Evolutionary conservation across 805 yeast genomes (phyloP).

Genomic region (Yamadazyma paraphyllophila): DNA sequence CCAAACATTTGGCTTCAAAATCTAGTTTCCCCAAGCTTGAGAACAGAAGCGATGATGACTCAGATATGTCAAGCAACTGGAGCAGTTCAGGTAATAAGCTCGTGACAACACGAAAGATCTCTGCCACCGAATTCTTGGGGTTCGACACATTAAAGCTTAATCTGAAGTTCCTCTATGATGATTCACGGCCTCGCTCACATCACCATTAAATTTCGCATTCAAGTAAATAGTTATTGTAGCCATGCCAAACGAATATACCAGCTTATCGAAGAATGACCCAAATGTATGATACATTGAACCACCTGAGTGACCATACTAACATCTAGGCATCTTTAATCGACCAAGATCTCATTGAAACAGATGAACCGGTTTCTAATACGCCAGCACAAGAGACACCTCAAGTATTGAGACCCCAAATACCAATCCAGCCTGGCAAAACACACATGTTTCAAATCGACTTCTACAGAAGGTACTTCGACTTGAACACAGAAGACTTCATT

Average conservation of each 20-base stretch:
- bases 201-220: conserved; percentile 1
- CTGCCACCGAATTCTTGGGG: conserved; percentile 14
- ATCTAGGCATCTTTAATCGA: conserved; percentile 10
- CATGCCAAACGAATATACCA: conserved; percentile 6
- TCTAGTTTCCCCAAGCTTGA: background rate
- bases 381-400: conserved; percentile 11
- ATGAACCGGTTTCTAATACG: conserved; percentile 1
- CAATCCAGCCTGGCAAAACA: conserved; percentile 17
- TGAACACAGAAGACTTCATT: conserved; percentile 63
- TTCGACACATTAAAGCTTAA: conserved; percentile 12
- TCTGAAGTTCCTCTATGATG: conserved; percentile 4
- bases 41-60: background rate
- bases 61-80: background rate
- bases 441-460: conserved; percentile 56
- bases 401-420: conserved; percentile 27
- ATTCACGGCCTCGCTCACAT: background rate
- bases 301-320: background rate
- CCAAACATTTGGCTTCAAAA: background rate
- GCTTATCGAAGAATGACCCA: background rate
- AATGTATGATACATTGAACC: background rate
- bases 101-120: conserved; percentile 4
- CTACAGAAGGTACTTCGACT: conserved; percentile 66
- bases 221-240: conserved; percentile 1
- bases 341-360: conserved; percentile 13
- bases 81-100: conserved; percentile 2